phyloP scores from a whole-genome alignment of 805 yeast genomes.

The Metschnikowia borealis region DNA sequence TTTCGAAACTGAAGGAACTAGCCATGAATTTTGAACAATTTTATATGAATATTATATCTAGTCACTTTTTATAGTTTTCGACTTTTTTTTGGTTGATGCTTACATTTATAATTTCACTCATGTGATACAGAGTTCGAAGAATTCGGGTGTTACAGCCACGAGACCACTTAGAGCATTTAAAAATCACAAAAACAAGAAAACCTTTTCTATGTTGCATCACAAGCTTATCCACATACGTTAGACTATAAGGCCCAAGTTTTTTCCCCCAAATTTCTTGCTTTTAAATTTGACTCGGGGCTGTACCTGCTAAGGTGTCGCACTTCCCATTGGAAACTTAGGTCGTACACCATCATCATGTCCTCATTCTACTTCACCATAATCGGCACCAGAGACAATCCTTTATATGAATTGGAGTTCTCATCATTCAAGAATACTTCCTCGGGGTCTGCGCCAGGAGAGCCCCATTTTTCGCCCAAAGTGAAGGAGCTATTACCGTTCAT shows the following conservation, averaged over 20 bases:
- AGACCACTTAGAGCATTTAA: too few relatives aligned
- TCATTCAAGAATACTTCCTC: conserved; percentile 44
- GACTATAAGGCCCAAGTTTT: neutral
- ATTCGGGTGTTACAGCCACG: too few relatives aligned
- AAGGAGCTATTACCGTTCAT: conserved; percentile 83
- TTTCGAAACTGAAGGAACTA: too few relatives aligned
- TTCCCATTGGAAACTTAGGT: neutral
- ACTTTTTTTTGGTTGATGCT: neutral
- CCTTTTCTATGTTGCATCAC: neutral
- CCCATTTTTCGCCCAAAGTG: conserved; percentile 63
- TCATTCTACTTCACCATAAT: conserved; percentile 87
- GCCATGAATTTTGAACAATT: too few relatives aligned
- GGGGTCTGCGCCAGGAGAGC: conserved; percentile 41
- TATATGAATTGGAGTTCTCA: conserved; percentile 85
- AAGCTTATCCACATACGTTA: neutral
- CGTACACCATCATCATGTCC: conserved; percentile 32
- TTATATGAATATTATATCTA: too few relatives aligned
- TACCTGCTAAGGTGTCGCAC: conserved; percentile 1
- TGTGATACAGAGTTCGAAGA: neutral
- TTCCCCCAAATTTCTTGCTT: neutral
- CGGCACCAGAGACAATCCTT: conserved; percentile 80
- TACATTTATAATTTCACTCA: neutral
- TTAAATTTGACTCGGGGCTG: neutral
- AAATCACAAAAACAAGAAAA: too few relatives aligned
- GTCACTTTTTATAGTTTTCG: neutral